phyloP scores from a whole-genome alignment of 768 basidiomycete species.

The Lyophyllum semitale region DNA sequence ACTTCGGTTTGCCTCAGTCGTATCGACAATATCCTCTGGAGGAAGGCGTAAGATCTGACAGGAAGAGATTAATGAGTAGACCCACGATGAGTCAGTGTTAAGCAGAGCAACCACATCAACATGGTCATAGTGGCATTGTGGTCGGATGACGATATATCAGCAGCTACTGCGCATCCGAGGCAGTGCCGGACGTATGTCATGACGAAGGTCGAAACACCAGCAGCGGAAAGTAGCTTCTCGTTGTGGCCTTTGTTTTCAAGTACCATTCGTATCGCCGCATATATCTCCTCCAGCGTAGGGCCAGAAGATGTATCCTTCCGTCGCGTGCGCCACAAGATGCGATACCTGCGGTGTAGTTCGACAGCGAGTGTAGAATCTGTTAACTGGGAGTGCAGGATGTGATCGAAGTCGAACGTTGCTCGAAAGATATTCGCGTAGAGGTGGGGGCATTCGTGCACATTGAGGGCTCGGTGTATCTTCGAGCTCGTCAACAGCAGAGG shows the following conservation, averaged over 20 bases:
- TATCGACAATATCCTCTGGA: slow-evolving; percentile 35
- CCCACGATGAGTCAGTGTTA: slow-evolving; percentile 42
- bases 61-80: background rate
- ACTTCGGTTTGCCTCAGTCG: slow-evolving; percentile 38
- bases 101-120: slow-evolving; percentile 42
- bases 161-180: slow-evolving; percentile 12
- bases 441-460: slow-evolving; percentile 44
- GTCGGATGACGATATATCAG: slow-evolving; percentile 1
- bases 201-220: slow-evolving; percentile 41
- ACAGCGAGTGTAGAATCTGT: slow-evolving; percentile 44
- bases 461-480: slow-evolving; percentile 43
- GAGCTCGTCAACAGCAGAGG: slow-evolving; percentile 48
- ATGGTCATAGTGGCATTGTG: slow-evolving; percentile 27
- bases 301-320: slow-evolving; percentile 30
- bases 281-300: slow-evolving; percentile 46
- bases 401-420: slow-evolving; percentile 46
- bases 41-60: slow-evolving; percentile 10
- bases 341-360: slow-evolving; percentile 51
- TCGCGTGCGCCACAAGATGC: slow-evolving; percentile 49
- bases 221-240: slow-evolving; percentile 42
- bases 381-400: slow-evolving; percentile 25
- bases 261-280: slow-evolving; percentile 62
- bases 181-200: slow-evolving; percentile 28
- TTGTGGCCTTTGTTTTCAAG: slow-evolving; percentile 56
- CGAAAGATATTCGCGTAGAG: slow-evolving; percentile 60